Percentiles rank a stretch among this genome's conserved stretches.
phyloP scores from a whole-genome alignment of 306 rosid genomes.

The Castanea crenata region DNA sequence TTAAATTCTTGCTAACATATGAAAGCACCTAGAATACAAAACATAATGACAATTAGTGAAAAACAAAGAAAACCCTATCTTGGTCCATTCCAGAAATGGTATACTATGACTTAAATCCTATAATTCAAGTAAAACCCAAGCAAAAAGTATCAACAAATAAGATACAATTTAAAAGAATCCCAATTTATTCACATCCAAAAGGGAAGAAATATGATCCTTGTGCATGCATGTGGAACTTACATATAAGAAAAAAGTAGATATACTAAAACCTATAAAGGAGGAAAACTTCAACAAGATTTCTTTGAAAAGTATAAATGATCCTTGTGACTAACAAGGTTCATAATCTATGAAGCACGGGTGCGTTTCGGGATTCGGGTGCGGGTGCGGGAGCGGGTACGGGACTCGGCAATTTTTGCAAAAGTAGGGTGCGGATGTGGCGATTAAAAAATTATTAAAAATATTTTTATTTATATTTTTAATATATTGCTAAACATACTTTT shows the following conservation, averaged over 20 bases:
- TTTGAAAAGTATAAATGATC: too few species aligned
- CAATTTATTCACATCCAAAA: background rate
- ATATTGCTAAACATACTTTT: too few species aligned
- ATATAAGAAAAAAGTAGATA: background rate
- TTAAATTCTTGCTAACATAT: background rate
- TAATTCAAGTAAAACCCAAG: background rate
- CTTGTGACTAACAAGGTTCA: too few species aligned
- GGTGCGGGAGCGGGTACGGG: too few species aligned
- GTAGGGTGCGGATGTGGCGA: too few species aligned
- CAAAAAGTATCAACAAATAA: background rate
- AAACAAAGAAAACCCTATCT: background rate
- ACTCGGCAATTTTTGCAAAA: too few species aligned
- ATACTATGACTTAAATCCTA: background rate
- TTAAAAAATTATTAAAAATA: too few species aligned
- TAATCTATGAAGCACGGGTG: too few species aligned
- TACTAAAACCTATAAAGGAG: too few species aligned
- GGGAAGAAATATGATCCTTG: background rate
- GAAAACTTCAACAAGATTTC: too few species aligned
- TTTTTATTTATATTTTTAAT: too few species aligned
- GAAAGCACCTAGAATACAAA: background rate
- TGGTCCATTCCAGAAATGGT: background rate
- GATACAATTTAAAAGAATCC: background rate
- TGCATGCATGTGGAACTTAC: background rate
- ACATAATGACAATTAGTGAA: background rate
- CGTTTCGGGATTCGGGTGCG: too few species aligned